These are phyloP conservation scores for Aquanectria penicillioides DNA, from an alignment of 2,329 filamentous ascomycete genomes.

Conservation along the genomic window DNA sequence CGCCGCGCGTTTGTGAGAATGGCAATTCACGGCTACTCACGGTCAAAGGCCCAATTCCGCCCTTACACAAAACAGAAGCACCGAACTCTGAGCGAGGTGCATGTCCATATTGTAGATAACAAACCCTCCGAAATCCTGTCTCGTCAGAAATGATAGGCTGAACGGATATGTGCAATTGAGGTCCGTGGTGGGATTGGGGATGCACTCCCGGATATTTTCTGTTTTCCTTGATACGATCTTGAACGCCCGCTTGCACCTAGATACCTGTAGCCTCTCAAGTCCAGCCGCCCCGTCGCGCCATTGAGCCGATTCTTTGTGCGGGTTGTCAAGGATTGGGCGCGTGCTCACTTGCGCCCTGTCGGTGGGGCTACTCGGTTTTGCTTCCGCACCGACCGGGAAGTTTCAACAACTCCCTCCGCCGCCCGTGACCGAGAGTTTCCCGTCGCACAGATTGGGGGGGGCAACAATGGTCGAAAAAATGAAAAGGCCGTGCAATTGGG, in stretches of 20 bases:
- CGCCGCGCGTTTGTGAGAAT: constrained; percentile 23
- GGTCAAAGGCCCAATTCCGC: constrained; percentile 35
- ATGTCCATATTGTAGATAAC: not conserved
- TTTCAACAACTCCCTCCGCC: not conserved
- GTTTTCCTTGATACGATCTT: not conserved
- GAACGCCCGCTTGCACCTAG: too few relatives aligned
- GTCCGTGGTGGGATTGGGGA: not conserved
- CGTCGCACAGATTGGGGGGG: not conserved
- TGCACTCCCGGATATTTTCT: not conserved
- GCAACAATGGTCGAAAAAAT: not conserved
- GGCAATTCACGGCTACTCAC: constrained; percentile 41
- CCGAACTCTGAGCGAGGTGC: not conserved
- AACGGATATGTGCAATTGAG: not conserved
- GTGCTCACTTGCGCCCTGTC: constrained; percentile 11
- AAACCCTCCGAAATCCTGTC: too few relatives aligned
- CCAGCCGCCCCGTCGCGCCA: not conserved
- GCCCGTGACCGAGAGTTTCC: not conserved
- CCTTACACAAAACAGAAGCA: not conserved
- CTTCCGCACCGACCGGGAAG: constrained; percentile 22
- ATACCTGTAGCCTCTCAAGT: too few relatives aligned
- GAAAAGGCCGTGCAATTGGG: too few relatives aligned
- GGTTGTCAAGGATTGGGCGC: too few relatives aligned
- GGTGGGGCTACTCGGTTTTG: constrained; percentile 15
- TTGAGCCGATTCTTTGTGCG: not conserved
- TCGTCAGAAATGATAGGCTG: not conserved